A percentile compares a stretch with the other conserved stretches of the same genome.
phyloP scores from a whole-genome alignment of 768 basidiomycete species.

The Heimioporus sp. region DNA sequence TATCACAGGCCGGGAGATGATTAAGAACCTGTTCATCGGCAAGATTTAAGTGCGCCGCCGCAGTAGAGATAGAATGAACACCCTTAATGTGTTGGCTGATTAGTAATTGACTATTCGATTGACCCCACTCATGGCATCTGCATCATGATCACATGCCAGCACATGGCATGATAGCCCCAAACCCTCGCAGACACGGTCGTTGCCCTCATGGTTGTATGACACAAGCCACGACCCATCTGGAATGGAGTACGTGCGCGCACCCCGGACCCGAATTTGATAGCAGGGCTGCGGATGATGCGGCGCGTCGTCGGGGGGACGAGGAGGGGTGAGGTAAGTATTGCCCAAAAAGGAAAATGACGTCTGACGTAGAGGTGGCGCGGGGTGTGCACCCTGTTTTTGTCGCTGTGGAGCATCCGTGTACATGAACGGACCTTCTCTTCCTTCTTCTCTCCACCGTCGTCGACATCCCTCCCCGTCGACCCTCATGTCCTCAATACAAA shows the following conservation, averaged over 20 bases:
- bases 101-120: too few relatives aligned
- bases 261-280: not conserved
- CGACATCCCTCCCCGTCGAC: not conserved
- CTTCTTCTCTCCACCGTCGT: conserved; percentile 4
- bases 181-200: too few relatives aligned
- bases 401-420: conserved; percentile 34
- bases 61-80: not conserved
- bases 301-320: not conserved
- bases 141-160: too few relatives aligned
- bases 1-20: conserved; percentile 82
- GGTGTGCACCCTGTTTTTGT: conserved; percentile 35
- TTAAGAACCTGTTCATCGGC: conserved; percentile 75
- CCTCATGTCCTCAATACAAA: conserved; percentile 12
- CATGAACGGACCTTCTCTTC: conserved; percentile 17
- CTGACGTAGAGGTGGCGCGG: conserved; percentile 32
- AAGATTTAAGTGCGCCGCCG: conserved; percentile 60
- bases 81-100: too few relatives aligned
- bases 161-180: too few relatives aligned
- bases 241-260: not conserved
- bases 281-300: not conserved
- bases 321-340: conserved; percentile 1
- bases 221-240: too few relatives aligned
- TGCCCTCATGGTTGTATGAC: too few relatives aligned
- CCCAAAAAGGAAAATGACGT: conserved; percentile 29
- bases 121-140: too few relatives aligned